Base-by-base conservation (phyloP, 208 protist genomes). In the Leishmania martiniquensis region DNA sequence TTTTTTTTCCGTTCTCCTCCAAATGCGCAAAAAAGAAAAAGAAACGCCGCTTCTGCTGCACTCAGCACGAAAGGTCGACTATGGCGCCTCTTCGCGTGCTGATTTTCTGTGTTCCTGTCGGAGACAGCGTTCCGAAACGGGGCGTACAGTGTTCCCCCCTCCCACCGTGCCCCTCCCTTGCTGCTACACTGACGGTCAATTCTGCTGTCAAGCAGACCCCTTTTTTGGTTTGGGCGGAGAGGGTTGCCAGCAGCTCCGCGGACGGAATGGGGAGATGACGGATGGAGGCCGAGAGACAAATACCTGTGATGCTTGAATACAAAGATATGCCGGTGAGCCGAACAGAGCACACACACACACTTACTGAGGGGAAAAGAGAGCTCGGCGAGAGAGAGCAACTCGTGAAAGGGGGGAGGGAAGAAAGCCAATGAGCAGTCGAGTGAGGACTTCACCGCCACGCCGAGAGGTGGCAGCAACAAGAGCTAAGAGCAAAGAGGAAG, bases 21-120 rank as follows among this genome's bases (percentile, higher is more conserved):
- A 4, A 4, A 22, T 49, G 47, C 17, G n/a, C 1, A 32, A 44
- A 68, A 47, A 25, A 4, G 20, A 13, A 47, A 62, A 10, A 20
- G 22, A 51, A 54, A 54, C 2, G 51, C 5, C 15, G 15, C 2
- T 10, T n/a, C n/a, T n/a, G n/a, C n/a, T n/a, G n/a, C 51, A 54
- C 51, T 10, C 9, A 1, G 12, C 15, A 54, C 51, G 51, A 12
- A 17, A 54, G 51, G 2, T 54, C 22, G 15, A 2, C 51, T 54
- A 54, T 12, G 51, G 51, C 51, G 12, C 51, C 13, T 2, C 42
- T 73, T 72, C 34, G 10, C 17, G 17, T 47, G 15, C 72, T 79
- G 6, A 52, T 71, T 73, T 72, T 42, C 5, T 42, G 76, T 7
- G 32, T 75, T 74, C 44, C 76, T n/a, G n/a, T n/a, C n/a, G n/a